Evolutionary conservation across 2,329 filamentous ascomycete species (phyloP).

Genomic region (Nothophoma quercina): DNA sequence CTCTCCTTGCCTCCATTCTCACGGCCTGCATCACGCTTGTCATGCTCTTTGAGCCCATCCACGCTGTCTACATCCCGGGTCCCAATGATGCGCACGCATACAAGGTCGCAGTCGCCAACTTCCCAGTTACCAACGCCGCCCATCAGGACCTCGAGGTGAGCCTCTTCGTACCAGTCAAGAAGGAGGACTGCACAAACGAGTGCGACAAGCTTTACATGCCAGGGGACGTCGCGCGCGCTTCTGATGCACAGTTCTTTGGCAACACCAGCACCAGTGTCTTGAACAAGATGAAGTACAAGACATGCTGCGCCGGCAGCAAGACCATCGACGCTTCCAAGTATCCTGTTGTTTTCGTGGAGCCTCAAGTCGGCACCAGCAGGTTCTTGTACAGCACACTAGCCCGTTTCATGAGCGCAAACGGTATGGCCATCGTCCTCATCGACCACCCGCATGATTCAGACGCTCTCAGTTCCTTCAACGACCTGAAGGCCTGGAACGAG

Average conservation of each 20-base stretch:
- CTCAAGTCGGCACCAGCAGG: conserved; percentile 55
- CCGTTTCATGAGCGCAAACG: conserved; percentile 56
- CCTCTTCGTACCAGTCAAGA: conserved; percentile 32
- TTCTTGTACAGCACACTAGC: conserved; percentile 56
- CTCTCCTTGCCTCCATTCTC: background rate
- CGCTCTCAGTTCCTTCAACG: conserved; percentile 23
- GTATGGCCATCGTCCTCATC: conserved; percentile 57
- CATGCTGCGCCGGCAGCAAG: conserved; percentile 23
- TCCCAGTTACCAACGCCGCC: conserved; percentile 15
- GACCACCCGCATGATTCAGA: conserved; percentile 59
- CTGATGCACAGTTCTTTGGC: conserved; percentile 35
- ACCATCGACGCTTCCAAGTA: conserved; percentile 18
- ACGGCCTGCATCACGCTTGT: conserved; percentile 1
- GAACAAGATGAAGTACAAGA: conserved; percentile 24
- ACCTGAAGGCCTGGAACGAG: conserved; percentile 25
- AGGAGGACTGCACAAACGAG: conserved; percentile 17
- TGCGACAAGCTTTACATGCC: conserved; percentile 33
- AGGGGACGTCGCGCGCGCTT: conserved; percentile 19
- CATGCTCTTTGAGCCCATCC: conserved; percentile 4
- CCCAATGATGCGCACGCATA: conserved; percentile 24
- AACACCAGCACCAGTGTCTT: conserved; percentile 29
- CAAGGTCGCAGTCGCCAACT: conserved; percentile 26
- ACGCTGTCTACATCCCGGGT: conserved; percentile 22
- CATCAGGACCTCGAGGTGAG: conserved; percentile 28
- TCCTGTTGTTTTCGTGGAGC: conserved; percentile 53